These are phyloP conservation scores for Metschnikowia kunwiensis DNA, from an alignment of 805 yeast genomes.

Conservation along the genomic window DNA sequence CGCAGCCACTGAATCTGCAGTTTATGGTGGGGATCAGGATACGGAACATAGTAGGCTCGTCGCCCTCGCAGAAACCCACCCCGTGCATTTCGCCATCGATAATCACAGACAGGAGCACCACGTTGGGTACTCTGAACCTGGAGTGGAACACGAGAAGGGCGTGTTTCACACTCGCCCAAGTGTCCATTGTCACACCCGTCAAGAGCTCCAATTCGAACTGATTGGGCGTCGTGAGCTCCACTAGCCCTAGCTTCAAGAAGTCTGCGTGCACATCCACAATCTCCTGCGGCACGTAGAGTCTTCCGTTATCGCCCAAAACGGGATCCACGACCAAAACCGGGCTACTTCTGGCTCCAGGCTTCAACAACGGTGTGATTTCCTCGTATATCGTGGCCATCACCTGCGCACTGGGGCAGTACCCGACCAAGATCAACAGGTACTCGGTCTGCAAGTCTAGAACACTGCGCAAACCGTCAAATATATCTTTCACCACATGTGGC, in stretches of 20 bases:
- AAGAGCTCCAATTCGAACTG: constrained; percentile 83
- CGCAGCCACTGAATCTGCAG: constrained; percentile 70
- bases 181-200: constrained; percentile 44
- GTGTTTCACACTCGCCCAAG: constrained; percentile 32
- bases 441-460: constrained; percentile 35
- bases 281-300: constrained; percentile 63
- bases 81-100: constrained; percentile 36
- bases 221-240: constrained; percentile 77
- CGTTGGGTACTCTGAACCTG: constrained; percentile 44
- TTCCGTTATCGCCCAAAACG: constrained; percentile 88
- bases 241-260: constrained; percentile 51
- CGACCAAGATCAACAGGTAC: constrained; percentile 72
- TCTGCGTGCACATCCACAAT: constrained; percentile 51
- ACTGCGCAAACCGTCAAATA: constrained; percentile 54
- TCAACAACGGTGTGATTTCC: constrained; percentile 35
- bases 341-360: constrained; percentile 25
- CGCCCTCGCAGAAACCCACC: constrained; percentile 32
- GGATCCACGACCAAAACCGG: constrained; percentile 79
- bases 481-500: constrained; percentile 43
- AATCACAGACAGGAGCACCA: constrained; percentile 59
- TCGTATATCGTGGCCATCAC: constrained; percentile 50
- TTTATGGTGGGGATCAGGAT: constrained; percentile 47
- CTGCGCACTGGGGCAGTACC: constrained; percentile 65
- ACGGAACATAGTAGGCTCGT: constrained; percentile 23
- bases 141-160: constrained; percentile 44